These are phyloP conservation scores for Collariella sp. DNA, from an alignment of 495 filamentous ascomycete species.

Conservation along the genomic window DNA sequence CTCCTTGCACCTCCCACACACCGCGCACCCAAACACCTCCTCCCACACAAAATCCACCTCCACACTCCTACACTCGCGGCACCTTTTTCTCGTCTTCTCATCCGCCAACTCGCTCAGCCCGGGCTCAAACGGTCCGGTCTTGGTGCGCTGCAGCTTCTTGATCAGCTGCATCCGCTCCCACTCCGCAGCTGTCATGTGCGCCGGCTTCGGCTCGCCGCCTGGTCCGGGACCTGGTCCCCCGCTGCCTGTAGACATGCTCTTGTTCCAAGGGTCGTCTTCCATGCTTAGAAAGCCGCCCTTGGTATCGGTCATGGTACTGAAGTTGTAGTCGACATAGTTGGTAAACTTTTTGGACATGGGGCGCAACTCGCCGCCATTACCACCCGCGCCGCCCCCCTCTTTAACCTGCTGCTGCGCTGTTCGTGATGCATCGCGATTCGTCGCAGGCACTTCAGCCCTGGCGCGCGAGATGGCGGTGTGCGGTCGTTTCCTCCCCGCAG, in stretches of 20 bases:
- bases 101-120: slow-evolving; percentile 61
- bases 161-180: slow-evolving; percentile 80
- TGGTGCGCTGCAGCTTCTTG: slow-evolving; percentile 57
- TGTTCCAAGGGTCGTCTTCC: slow-evolving; percentile 86
- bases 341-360: slow-evolving; percentile 55
- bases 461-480: slow-evolving; percentile 54
- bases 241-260: slow-evolving; percentile 51
- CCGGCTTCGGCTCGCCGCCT: slow-evolving; percentile 60
- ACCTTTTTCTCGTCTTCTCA: slow-evolving; percentile 58
- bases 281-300: slow-evolving; percentile 85
- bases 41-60: slow-evolving; percentile 97
- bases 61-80: slow-evolving; percentile 69
- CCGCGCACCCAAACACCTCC: slow-evolving; percentile 59
- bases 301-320: slow-evolving; percentile 94
- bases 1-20: slow-evolving; percentile 78
- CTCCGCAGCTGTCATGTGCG: slow-evolving; percentile 82
- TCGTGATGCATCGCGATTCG: slow-evolving; percentile 70
- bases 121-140: slow-evolving; percentile 78
- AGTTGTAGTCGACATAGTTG: slow-evolving; percentile 94
- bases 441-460: slow-evolving; percentile 50
- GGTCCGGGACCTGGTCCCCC: slow-evolving; percentile 27
- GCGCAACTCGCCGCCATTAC: slow-evolving; percentile 44
- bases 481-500: slow-evolving; percentile 42
- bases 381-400: slow-evolving; percentile 44
- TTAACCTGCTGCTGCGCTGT: slow-evolving; percentile 35